A percentile compares a stretch with the other conserved stretches of the same genome.
Conservation (phyloP, 352 stramenopile genomes). For the Lagenidium sp. region DNA sequence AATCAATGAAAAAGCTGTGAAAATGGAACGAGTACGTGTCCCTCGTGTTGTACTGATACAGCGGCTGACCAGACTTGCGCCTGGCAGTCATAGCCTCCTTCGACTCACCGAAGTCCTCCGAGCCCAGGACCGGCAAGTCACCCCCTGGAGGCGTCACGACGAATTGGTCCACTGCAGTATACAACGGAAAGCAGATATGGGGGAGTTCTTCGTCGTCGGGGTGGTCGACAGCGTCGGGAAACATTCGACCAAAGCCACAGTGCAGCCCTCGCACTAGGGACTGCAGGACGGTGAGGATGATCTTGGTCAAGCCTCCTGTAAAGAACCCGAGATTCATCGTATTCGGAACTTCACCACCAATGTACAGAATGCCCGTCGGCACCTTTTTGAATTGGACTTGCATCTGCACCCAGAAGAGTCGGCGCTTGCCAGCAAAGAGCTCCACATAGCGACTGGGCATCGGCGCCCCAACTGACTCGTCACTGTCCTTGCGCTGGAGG, state of each 20-base stretch:
- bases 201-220: constrained; percentile 38
- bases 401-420: constrained; percentile 58
- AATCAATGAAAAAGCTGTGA: constrained; percentile 67
- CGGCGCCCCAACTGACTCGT: no score
- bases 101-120: constrained; percentile 42
- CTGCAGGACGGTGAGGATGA: constrained; percentile 44
- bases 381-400: constrained; percentile 60
- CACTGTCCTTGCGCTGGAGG: constrained; percentile 27
- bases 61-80: constrained; percentile 19
- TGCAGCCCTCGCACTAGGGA: constrained; percentile 44
- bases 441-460: constrained; percentile 9
- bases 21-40: constrained; percentile 72
- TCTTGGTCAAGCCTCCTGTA: constrained; percentile 30
- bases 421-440: constrained; percentile 35
- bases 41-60: constrained; percentile 47
- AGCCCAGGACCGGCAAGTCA: constrained; percentile 25
- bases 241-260: constrained; percentile 37
- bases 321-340: constrained; percentile 51
- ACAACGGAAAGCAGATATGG: constrained; percentile 59
- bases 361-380: constrained; percentile 45
- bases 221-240: constrained; percentile 8
- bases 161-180: constrained; percentile 61
- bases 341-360: constrained; percentile 46
- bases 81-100: constrained; percentile 20
- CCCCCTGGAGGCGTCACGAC: constrained; percentile 28